Percentiles rank a stretch among this genome's conserved stretches.
These are phyloP conservation scores for Exophiala phaeomuriformis DNA, from an alignment of 2,329 filamentous ascomycete genomes.

Conservation along the genomic window DNA sequence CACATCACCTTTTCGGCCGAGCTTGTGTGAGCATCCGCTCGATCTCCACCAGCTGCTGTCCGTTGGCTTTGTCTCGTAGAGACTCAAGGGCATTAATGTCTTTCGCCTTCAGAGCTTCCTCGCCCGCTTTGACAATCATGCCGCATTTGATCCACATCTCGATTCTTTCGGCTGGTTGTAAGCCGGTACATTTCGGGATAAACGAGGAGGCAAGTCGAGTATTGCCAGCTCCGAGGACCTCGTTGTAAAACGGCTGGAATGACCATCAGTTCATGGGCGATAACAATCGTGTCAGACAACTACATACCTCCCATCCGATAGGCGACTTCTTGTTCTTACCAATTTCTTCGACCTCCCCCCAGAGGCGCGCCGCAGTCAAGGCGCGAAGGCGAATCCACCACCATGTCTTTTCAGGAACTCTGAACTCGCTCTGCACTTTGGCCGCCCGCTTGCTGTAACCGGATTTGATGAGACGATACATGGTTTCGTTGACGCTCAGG, in stretches of 20 bases:
- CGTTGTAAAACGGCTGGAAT: conserved; percentile 76
- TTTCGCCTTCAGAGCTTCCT: conserved; percentile 79
- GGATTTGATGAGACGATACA: conserved; percentile 76
- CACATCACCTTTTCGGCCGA: conserved; percentile 36
- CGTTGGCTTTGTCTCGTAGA: conserved; percentile 65
- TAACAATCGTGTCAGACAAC: conserved; percentile 4
- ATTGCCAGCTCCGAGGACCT: conserved; percentile 81
- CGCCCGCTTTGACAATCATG: conserved; percentile 76
- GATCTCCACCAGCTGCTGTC: conserved; percentile 66
- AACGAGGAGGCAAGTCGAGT: conserved; percentile 75
- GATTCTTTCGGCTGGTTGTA: conserved; percentile 63
- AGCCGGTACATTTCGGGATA: conserved; percentile 73
- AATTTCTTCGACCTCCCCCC: conserved; percentile 85
- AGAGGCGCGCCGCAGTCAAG: conserved; percentile 81
- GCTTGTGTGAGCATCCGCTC: conserved; percentile 63
- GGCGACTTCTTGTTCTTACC: conserved; percentile 69
- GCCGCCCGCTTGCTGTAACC: conserved; percentile 78
- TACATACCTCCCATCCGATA: conserved; percentile 87
- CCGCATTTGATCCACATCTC: conserved; percentile 97
- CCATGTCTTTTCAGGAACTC: conserved; percentile 79
- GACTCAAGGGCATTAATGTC: conserved; percentile 68
- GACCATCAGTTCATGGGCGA: conserved; percentile 8
- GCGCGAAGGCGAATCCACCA: conserved; percentile 85
- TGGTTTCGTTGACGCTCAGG: conserved; percentile 80
- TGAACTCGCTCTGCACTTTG: conserved; percentile 87